Percentiles rank a stretch among this genome's conserved stretches.
phyloP scores from a whole-genome alignment of 2,329 filamentous ascomycete species.

The Aspergillus sp. region DNA sequence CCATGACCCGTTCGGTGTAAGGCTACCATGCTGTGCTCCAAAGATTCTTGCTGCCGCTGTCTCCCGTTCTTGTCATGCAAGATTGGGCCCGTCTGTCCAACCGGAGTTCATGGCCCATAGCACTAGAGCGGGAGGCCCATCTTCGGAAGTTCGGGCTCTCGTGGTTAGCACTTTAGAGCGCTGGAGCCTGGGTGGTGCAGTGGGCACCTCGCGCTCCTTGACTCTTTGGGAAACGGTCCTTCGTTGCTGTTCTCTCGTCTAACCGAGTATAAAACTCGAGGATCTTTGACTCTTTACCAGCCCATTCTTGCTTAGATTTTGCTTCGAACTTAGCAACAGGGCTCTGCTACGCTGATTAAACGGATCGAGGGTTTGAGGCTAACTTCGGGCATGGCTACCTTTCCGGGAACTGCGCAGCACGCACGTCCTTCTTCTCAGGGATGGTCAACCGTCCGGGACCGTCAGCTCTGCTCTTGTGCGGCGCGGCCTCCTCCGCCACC shows the following conservation, averaged over 20 bases:
- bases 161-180: neutral
- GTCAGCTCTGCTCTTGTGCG: neutral
- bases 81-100: constrained; percentile 11
- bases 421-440: neutral
- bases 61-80: constrained; percentile 9
- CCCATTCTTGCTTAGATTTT: too few relatives aligned
- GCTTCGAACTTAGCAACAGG: neutral
- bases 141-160: constrained; percentile 15
- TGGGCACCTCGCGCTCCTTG: neutral
- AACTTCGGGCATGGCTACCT: neutral
- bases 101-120: constrained; percentile 16
- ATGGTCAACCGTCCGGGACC: neutral
- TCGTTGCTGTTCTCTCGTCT: neutral
- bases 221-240: neutral
- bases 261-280: too few relatives aligned
- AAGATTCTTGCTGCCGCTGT: neutral
- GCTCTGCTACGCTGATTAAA: neutral
- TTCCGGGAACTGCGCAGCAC: neutral
- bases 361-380: neutral
- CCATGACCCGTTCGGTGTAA: neutral
- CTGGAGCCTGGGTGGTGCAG: neutral
- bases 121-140: constrained; percentile 13
- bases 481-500: neutral
- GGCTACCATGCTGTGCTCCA: neutral
- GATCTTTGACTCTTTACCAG: too few relatives aligned